Evolutionary conservation across 2,329 filamentous ascomycete genomes (phyloP).

Genomic region (Davidsoniella virescens): DNA sequence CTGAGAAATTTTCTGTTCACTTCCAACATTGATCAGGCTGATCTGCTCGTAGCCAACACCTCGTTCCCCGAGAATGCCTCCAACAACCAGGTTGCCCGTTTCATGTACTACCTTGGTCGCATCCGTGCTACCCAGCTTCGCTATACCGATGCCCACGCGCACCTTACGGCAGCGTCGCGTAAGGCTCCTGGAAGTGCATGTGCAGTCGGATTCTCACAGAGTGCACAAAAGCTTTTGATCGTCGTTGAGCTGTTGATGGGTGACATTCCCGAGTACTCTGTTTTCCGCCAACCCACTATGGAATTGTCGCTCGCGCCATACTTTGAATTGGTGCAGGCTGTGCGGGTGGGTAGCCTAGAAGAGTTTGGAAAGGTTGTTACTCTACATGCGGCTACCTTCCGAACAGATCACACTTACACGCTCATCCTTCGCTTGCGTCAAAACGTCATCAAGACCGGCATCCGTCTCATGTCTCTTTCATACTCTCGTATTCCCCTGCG

Average conservation of each 20-base stretch:
- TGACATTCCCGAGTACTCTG: slow-evolving; percentile 87
- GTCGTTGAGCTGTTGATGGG: slow-evolving; percentile 97
- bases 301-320: slow-evolving; percentile 84
- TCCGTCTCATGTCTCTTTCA: slow-evolving; percentile 96
- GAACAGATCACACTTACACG: slow-evolving; percentile 86
- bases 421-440: slow-evolving; percentile 87
- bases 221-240: slow-evolving; percentile 87
- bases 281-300: slow-evolving; percentile 78
- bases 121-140: slow-evolving; percentile 92
- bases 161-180: slow-evolving; percentile 80
- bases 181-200: slow-evolving; percentile 85
- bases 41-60: slow-evolving; percentile 88
- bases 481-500: slow-evolving; percentile 94
- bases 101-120: slow-evolving; percentile 91
- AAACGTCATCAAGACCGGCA: slow-evolving; percentile 98
- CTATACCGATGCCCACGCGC: slow-evolving; percentile 93
- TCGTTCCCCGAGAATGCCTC: slow-evolving; percentile 86
- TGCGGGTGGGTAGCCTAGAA: slow-evolving; percentile 89
- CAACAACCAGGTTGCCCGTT: slow-evolving; percentile 95
- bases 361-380: slow-evolving; percentile 81
- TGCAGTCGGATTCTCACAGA: slow-evolving; percentile 88
- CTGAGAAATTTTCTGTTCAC: slow-evolving; percentile 92
- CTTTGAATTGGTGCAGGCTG: slow-evolving; percentile 83
- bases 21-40: slow-evolving; percentile 91
- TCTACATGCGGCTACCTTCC: slow-evolving; percentile 68